Evolutionary conservation across 83 land plant species (phyloP).

Genomic region (Larix sibirica): DNA sequence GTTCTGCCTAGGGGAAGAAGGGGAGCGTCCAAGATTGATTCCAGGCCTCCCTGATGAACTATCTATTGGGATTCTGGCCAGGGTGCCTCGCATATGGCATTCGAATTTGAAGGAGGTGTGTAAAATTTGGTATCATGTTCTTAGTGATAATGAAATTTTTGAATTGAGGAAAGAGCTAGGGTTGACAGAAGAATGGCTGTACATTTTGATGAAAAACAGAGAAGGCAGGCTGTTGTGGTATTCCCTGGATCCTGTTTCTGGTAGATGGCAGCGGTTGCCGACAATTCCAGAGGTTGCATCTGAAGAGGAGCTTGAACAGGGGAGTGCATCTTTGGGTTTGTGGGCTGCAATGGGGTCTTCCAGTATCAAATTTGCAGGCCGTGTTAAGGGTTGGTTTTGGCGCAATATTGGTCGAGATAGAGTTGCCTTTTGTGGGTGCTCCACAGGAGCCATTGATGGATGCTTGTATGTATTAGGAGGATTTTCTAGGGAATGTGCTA

Average conservation of each 20-base stretch:
- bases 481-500: slow-evolving; percentile 34
- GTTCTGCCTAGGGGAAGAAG: slow-evolving; percentile 7
- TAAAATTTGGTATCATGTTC: slow-evolving; percentile 28
- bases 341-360: slow-evolving; percentile 24
- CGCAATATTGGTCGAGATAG: slow-evolving; percentile 23
- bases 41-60: slow-evolving; percentile 48
- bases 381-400: slow-evolving; percentile 32
- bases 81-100: slow-evolving; percentile 31
- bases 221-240: slow-evolving; percentile 39
- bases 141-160: slow-evolving; percentile 25
- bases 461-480: slow-evolving; percentile 43
- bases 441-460: slow-evolving; percentile 41
- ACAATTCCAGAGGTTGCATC: slow-evolving; percentile 32
- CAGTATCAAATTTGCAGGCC: slow-evolving; percentile 16
- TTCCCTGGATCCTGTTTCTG: slow-evolving; percentile 38
- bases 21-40: slow-evolving; percentile 26
- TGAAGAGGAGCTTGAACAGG: slow-evolving; percentile 13
- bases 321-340: slow-evolving; percentile 17
- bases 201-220: slow-evolving; percentile 37
- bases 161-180: slow-evolving; percentile 29
- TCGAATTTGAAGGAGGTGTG: slow-evolving; percentile 27
- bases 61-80: slow-evolving; percentile 30
- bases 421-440: slow-evolving; percentile 45
- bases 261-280: slow-evolving; percentile 38
- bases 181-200: slow-evolving; percentile 43